phyloP scores from a whole-genome alignment of 305 asterid genomes.

The Fraxinus floribunda region DNA sequence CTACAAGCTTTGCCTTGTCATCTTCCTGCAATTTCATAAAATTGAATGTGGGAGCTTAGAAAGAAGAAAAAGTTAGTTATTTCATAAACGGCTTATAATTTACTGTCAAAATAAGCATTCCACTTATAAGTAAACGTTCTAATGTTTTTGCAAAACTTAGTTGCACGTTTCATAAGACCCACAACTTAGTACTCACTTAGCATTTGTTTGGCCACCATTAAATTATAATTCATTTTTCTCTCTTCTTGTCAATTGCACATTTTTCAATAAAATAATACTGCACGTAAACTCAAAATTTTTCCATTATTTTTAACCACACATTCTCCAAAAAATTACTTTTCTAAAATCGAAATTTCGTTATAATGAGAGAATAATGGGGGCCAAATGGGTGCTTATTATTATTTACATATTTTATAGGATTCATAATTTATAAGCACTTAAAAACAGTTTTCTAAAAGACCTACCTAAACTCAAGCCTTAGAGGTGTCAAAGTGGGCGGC shows the following conservation, averaged over 20 bases:
- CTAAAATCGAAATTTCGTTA: too few relatives aligned
- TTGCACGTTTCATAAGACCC: not conserved
- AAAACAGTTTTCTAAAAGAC: too few relatives aligned
- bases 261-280: too few relatives aligned
- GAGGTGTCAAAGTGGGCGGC: not conserved
- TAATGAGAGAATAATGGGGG: too few relatives aligned
- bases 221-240: too few relatives aligned
- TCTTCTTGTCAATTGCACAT: too few relatives aligned
- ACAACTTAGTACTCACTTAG: not conserved
- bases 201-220: too few relatives aligned
- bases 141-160: not conserved
- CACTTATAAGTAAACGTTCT: not conserved
- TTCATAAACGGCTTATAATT: not conserved
- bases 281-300: too few relatives aligned
- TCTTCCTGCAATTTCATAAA: constrained; percentile 57
- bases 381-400: too few relatives aligned
- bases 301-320: too few relatives aligned
- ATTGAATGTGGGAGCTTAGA: not conserved
- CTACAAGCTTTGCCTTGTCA: constrained; percentile 84
- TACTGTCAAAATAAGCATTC: not conserved
- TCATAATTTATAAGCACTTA: too few relatives aligned
- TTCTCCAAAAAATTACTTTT: too few relatives aligned
- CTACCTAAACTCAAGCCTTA: not conserved
- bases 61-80: not conserved
- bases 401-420: not conserved